Base-by-base conservation (phyloP, 78 protist genomes). In the Chrysochromulina tobinii region DNA sequence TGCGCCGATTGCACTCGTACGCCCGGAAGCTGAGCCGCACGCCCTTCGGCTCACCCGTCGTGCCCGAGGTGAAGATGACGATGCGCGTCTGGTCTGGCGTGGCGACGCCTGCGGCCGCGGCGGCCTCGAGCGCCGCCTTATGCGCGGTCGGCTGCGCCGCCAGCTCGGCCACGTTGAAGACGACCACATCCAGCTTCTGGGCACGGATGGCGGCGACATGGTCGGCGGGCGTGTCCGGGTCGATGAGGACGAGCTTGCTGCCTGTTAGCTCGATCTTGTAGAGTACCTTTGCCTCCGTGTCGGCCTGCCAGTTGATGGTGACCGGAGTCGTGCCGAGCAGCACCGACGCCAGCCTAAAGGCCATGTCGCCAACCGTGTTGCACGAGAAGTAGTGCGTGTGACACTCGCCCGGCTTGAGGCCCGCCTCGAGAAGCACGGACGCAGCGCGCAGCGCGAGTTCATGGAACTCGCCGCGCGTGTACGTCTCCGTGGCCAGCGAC, bases 271-370 rank as follows among this genome's bases (percentile, higher is more conserved):
- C 23, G 58, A 7, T n/a, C 84, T 75, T 75, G 84, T 75, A 8
- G 38, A 50, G 53, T 17, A 75, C 84, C 14, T 57, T 17, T 57
- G 38, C 27, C 21, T 55, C 9, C 57, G 57, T 17, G 84, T 75
- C 84, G 15, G 84, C 84, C 84, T 75, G 84, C 84, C 84, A 75
- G 57, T 75, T 75, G 58, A 75, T 23, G 27, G 84, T 75, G 18
- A 23, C 84, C n/a, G 84, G 57, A 27, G 27, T 7, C 14, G 57
- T 17, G 57, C 84, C 20, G n/a, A 75, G n/a, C 57, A 75, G 38
- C 18, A 50, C 84, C 18, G 84, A 55, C n/a, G 84, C 84, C n/a
- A 75, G 84, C 14, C 84, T 55, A n/a, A 7, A 50, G 57, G 23
- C 84, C 12, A 75, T 12, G 84, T 75, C 84, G 8, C 25, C 84